phyloP scores from a whole-genome alignment of 2,329 filamentous ascomycete species.

The Cyphellophora europaea region DNA sequence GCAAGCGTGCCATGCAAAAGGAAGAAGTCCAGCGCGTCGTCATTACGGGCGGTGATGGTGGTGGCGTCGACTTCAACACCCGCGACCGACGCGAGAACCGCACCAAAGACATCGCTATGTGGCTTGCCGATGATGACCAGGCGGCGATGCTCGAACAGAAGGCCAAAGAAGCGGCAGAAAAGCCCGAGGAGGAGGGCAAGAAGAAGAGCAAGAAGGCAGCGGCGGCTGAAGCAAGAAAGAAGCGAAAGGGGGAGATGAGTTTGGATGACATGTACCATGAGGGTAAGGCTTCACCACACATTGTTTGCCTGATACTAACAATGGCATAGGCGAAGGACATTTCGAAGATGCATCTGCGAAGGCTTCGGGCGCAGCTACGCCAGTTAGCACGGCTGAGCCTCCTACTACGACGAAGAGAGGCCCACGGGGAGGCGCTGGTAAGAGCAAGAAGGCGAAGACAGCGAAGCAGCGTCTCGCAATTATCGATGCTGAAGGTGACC shows the following conservation, averaged over 20 bases:
- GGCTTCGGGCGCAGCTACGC: constrained; percentile 76
- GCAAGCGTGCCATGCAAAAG: constrained; percentile 93
- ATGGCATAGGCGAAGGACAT: constrained; percentile 71
- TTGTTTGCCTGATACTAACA: constrained; percentile 15
- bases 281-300: constrained; percentile 53
- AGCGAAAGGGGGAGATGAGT: constrained; percentile 55
- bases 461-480: constrained; percentile 41
- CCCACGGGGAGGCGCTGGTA: constrained; percentile 44
- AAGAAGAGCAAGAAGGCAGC: constrained; percentile 52
- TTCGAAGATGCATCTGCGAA: constrained; percentile 83
- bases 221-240: constrained; percentile 32
- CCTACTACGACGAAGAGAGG: constrained; percentile 47
- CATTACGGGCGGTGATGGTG: constrained; percentile 74
- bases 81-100: constrained; percentile 78
- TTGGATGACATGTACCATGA: constrained; percentile 99
- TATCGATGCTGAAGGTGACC: constrained; percentile 34
- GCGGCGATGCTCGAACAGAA: constrained; percentile 88
- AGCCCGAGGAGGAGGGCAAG: constrained; percentile 48
- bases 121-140: constrained; percentile 95
- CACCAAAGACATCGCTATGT: constrained; percentile 97
- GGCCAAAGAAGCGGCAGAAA: constrained; percentile 71
- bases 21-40: constrained; percentile 97
- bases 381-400: constrained; percentile 48
- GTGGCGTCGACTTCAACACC: constrained; percentile 93
- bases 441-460: constrained; percentile 53